Conservation (phyloP, 2,329 filamentous ascomycete genomes). For the Blumeriella jaapii region DNA sequence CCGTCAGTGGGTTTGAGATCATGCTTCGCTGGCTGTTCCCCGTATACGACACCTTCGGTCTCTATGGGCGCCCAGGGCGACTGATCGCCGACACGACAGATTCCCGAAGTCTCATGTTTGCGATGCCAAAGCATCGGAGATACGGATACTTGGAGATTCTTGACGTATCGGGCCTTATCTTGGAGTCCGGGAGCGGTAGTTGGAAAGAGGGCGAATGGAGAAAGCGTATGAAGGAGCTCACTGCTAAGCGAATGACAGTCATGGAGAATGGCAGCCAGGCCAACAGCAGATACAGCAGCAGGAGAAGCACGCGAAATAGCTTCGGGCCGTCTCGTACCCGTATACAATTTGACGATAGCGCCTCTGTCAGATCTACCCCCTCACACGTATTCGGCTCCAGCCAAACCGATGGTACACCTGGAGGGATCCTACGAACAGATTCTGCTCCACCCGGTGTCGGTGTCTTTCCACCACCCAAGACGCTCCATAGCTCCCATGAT, state of each 20-base stretch:
- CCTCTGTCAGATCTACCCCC: constrained; percentile 40
- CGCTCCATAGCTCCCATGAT: constrained; percentile 12
- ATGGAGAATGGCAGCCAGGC: constrained; percentile 34
- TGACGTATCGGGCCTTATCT: constrained; percentile 72
- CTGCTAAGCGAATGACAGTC: constrained; percentile 63
- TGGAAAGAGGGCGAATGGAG: constrained; percentile 91
- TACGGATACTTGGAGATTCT: constrained; percentile 86
- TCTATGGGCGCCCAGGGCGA: constrained; percentile 82
- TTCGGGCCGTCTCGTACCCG: constrained; percentile 37
- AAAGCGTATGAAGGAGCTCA: constrained; percentile 77
- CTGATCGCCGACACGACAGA: constrained; percentile 82
- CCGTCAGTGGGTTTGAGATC: constrained; percentile 89
- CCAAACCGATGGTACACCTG: constrained; percentile 11
- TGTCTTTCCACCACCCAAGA: constrained; percentile 10
- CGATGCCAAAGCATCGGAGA: constrained; percentile 77
- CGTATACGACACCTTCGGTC: constrained; percentile 79
- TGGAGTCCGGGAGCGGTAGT: constrained; percentile 59
- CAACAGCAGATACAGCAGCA: constrained; percentile 41
- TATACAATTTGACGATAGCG: constrained; percentile 46
- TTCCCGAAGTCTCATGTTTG: constrained; percentile 89
- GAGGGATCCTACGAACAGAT: constrained; percentile 34
- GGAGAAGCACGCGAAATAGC: constrained; percentile 45
- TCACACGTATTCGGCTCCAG: constrained; percentile 29
- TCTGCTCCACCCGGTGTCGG: constrained; percentile 37
- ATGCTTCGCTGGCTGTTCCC: constrained; percentile 88